A percentile compares a stretch with the other conserved stretches of the same genome.
Conservation (phyloP, 345 rosid genomes). For the Passiflora organensis region DNA sequence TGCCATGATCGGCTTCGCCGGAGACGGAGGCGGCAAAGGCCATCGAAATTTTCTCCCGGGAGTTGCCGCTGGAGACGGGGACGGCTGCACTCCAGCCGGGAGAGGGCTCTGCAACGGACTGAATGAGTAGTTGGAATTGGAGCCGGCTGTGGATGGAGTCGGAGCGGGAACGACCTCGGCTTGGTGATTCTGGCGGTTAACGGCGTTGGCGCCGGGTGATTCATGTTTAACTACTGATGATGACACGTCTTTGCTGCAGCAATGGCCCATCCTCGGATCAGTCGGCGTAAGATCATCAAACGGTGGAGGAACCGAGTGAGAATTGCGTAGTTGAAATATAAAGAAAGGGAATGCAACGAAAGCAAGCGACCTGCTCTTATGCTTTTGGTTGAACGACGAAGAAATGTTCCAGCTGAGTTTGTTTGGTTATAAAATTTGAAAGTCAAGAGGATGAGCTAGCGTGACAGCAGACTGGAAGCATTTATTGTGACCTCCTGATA, state of each 20-base stretch:
- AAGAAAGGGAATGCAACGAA: no score
- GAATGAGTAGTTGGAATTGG: conserved; percentile 5
- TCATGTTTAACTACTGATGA: conserved; percentile 1
- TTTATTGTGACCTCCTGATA: no score
- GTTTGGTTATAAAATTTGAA: no score
- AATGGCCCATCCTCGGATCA: conserved; percentile 58
- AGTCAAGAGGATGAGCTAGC: no score
- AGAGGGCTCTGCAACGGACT: conserved; percentile 26
- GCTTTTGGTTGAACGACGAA: no score
- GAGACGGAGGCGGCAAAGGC: conserved; percentile 32
- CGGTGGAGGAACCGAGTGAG: no score
- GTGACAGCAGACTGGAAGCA: no score
- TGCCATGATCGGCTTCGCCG: conserved; percentile 28
- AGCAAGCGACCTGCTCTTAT: no score
- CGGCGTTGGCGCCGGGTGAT: conserved; percentile 7
- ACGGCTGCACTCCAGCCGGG: conserved; percentile 18
- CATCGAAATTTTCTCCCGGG: conserved; percentile 25
- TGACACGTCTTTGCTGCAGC: conserved; percentile 60
- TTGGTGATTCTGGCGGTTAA: conserved; percentile 16
- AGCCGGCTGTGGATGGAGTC: conserved; percentile 13
- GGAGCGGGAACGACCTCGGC: conserved; percentile 12
- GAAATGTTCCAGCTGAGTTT: no score
- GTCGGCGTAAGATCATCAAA: no score
- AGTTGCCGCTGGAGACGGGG: conserved; percentile 19
- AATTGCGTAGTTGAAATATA: no score